A percentile compares a stretch with the other conserved stretches of the same genome.
phyloP scores from a whole-genome alignment of 2,329 filamentous ascomycete genomes.

The Ascocoryne sarcoides region DNA sequence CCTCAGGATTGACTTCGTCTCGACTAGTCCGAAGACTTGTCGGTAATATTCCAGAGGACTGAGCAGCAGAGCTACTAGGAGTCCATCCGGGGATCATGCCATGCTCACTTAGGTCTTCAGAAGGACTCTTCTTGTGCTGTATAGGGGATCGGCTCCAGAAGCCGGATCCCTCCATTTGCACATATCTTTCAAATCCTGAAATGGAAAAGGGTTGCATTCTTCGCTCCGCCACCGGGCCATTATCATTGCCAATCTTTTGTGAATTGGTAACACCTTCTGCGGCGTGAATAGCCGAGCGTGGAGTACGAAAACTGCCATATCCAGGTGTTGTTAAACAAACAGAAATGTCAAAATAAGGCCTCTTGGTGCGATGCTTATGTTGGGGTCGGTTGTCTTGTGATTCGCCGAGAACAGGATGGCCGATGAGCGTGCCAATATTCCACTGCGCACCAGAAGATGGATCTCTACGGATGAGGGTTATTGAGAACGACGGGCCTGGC shows the following conservation, averaged over 20 bases:
- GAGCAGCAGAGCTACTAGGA: neutral
- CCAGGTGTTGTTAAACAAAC: constrained; percentile 27
- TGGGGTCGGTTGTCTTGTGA: constrained; percentile 20
- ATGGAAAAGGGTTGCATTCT: constrained; percentile 3
- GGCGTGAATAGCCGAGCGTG: constrained; percentile 3
- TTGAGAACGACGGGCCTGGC: constrained; percentile 16
- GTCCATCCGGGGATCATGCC: neutral
- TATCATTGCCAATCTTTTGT: neutral
- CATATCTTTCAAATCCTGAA: constrained; percentile 40
- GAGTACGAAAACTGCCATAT: constrained; percentile 24
- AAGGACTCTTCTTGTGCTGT: constrained; percentile 20
- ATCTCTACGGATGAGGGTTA: constrained; percentile 62
- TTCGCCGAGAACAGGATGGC: constrained; percentile 13
- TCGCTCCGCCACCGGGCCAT: neutral
- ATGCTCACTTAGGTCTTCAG: constrained; percentile 16
- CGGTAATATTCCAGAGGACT: neutral
- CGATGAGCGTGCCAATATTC: constrained; percentile 61
- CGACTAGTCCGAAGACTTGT: neutral
- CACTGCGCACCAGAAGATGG: constrained; percentile 60
- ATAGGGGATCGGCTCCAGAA: constrained; percentile 21
- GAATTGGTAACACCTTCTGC: constrained; percentile 3
- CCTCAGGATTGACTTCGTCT: constrained; percentile 7
- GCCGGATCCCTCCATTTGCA: constrained; percentile 41
- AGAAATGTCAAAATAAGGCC: constrained; percentile 29
- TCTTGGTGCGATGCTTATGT: constrained; percentile 28